Percentiles rank a stretch among this genome's conserved stretches.
These are phyloP conservation scores for Boletus semigastroideus DNA, from an alignment of 1,284 basidiomycete species.

Conservation along the genomic window DNA sequence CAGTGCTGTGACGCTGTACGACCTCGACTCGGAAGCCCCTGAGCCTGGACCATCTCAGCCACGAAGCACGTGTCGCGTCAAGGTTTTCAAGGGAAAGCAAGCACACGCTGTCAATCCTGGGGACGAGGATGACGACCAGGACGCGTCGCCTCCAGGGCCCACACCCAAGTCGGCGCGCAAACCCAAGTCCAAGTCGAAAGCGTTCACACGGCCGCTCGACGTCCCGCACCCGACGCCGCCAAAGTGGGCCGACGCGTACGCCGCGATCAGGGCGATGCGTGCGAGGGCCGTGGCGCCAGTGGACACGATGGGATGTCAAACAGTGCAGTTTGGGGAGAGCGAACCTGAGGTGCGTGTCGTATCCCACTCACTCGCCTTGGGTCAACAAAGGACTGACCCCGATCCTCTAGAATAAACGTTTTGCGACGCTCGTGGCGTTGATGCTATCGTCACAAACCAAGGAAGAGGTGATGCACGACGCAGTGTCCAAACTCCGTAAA, in stretches of 20 bases:
- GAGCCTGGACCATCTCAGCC: constrained; percentile 18
- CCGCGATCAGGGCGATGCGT: constrained; percentile 78
- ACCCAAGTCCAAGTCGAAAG: constrained; percentile 29
- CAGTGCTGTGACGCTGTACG: constrained; percentile 43
- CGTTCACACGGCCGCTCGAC: constrained; percentile 37
- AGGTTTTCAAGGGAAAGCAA: constrained; percentile 9
- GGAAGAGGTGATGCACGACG: constrained; percentile 86
- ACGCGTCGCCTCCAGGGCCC: constrained; percentile 3
- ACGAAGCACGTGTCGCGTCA: constrained; percentile 34
- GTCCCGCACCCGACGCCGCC: constrained; percentile 73
- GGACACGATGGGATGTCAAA: constrained; percentile 88
- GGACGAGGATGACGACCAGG: background rate
- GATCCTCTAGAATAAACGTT: constrained; percentile 62
- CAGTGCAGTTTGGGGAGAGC: constrained; percentile 58
- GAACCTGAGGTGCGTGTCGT: constrained; percentile 58
- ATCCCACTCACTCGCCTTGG: no score
- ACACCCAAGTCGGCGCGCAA: background rate
- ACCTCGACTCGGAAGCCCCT: background rate
- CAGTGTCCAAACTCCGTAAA: constrained; percentile 73
- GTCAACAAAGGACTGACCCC: no score
- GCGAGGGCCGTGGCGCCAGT: constrained; percentile 76
- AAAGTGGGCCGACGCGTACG: constrained; percentile 75
- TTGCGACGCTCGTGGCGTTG: constrained; percentile 86
- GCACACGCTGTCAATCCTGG: background rate
- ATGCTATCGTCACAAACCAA: constrained; percentile 98